Base-by-base conservation (phyloP, 1,284 basidiomycete species). In the Singerocomus inundabilis region DNA sequence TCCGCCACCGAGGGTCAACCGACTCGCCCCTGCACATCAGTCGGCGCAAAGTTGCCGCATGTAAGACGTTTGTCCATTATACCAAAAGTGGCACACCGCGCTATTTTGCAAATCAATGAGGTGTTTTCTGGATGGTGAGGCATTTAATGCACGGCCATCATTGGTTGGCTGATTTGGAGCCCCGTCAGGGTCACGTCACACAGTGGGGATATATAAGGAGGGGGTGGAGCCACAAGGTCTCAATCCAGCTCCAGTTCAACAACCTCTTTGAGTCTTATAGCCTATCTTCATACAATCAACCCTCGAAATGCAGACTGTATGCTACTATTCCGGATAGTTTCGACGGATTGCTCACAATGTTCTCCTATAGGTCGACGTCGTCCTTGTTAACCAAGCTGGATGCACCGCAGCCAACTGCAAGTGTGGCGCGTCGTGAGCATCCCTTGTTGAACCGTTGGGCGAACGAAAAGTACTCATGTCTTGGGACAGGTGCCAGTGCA, bases 401-500 rank as follows among this genome's bases (percentile, higher is more conserved):
- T 54, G 54, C 28, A 34, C 53, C 21, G 4, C 18, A 30, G 5
- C 6, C 3, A n/a, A 4, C 0, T 54, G 52, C 34, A 37, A 11
- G 21, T 52, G 52, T n/a, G 42, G 48, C 5, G 52, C 26, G 4
- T 8, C 29, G 52, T 57, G 12, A 38, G 56, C 4, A 21, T 16
- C 18, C 8, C 6, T 8, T 15, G 11, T 41, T 10, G 11, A 12
- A 3, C 30, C 9, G 34, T 28, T 36, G 38, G n/a, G 4, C 7
- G 13, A 21, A 16, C 2, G 6, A 18, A 32, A 21, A 21, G 16
- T 38, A 13, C 46, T 44, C n/a, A 56, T 2, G 15, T 10, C 7
- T 26, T 21, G 5, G 12, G 21, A 21, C 34, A 60, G 57, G 5
- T 59, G 58, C 50, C 12, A 48, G 30, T 59, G 57, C 46, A 54